Conservation (phyloP, 495 filamentous ascomycete species). For the Penicillium taxi region DNA sequence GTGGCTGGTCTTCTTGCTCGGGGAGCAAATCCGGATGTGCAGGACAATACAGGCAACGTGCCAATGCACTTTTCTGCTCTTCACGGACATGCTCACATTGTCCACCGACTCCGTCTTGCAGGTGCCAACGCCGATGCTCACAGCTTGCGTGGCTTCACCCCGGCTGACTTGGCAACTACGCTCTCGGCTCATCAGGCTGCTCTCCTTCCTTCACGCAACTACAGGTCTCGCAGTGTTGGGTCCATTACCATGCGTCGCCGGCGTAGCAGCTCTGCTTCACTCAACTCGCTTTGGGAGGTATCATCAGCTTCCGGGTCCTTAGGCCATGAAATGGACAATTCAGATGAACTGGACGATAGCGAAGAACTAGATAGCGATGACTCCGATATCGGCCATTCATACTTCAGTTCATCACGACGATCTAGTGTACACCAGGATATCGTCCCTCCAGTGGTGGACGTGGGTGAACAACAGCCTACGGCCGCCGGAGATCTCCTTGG, state of each 20-base stretch:
- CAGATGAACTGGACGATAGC: constrained; percentile 30
- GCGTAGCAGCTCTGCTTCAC: constrained; percentile 57
- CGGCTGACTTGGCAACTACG: constrained; percentile 64
- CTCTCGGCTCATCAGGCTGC: constrained; percentile 49
- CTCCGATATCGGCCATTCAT: constrained; percentile 29
- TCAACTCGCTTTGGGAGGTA: constrained; percentile 56
- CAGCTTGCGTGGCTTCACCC: constrained; percentile 61
- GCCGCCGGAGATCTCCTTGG: constrained; percentile 24
- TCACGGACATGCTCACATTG: constrained; percentile 64
- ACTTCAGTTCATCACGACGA: constrained; percentile 39
- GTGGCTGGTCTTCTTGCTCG: constrained; percentile 73
- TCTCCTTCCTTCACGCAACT: constrained; percentile 44
- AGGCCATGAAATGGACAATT: constrained; percentile 39
- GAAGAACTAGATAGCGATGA: constrained; percentile 31
- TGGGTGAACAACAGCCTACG: constrained; percentile 20
- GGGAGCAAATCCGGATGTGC: constrained; percentile 66
- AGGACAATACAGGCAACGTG: constrained; percentile 75
- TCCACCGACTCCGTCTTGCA: constrained; percentile 61
- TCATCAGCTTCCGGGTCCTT: constrained; percentile 36
- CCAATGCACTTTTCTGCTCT: constrained; percentile 81
- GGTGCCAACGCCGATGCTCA: constrained; percentile 65
- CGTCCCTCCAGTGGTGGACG: constrained; percentile 12
- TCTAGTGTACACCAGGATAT: constrained; percentile 38
- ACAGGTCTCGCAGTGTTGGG: constrained; percentile 52
- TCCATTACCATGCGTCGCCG: constrained; percentile 50